A percentile compares a stretch with the other conserved stretches of the same genome.
These are phyloP conservation scores for Blastocystis sp. DNA, from an alignment of 352 stramenopile genomes.

Conservation along the genomic window DNA sequence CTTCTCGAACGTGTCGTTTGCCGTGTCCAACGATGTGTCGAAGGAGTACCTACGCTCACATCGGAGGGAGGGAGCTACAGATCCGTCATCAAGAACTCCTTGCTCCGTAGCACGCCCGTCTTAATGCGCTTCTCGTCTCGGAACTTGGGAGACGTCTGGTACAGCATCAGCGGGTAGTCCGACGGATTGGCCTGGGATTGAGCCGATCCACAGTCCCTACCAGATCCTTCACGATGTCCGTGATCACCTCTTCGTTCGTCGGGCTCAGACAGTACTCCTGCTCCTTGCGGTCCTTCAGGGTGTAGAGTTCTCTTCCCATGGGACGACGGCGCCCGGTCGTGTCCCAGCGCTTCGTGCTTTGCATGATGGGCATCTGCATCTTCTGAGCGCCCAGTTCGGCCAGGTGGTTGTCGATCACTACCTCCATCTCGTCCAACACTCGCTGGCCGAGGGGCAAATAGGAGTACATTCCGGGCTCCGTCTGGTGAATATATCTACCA, in stretches of 20 bases:
- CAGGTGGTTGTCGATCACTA: conserved; percentile 33
- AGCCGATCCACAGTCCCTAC: conserved; percentile 5
- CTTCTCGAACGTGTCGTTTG: conserved; percentile 29
- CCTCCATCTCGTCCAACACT: conserved; percentile 54
- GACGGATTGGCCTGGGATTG: conserved; percentile 28
- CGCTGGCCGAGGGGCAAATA: conserved; percentile 62
- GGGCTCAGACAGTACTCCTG: conserved; percentile 67
- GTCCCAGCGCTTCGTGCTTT: conserved; percentile 33
- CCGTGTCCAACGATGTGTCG: conserved; percentile 33
- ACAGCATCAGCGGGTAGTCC: conserved; percentile 60
- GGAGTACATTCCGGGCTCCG: conserved; percentile 63
- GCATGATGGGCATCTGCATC: conserved; percentile 68
- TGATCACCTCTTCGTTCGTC: conserved; percentile 69
- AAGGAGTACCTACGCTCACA: conserved; percentile 35
- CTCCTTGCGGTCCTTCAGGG: conserved; percentile 64
- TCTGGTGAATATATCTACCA: conserved; percentile 64
- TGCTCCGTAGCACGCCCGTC: conserved; percentile 37
- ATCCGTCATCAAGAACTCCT: conserved; percentile 68
- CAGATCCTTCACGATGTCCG: conserved; percentile 36
- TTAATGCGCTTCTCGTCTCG: conserved; percentile 45
- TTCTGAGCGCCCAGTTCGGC: conserved; percentile 51
- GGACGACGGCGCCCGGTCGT: conserved; percentile 30
- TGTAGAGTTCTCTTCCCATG: conserved; percentile 66
- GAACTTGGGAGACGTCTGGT: conserved; percentile 60
- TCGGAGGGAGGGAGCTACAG: neutral